Conservation (phyloP, 192 early-diverging fungal species). For the Coemansia sp. region DNA sequence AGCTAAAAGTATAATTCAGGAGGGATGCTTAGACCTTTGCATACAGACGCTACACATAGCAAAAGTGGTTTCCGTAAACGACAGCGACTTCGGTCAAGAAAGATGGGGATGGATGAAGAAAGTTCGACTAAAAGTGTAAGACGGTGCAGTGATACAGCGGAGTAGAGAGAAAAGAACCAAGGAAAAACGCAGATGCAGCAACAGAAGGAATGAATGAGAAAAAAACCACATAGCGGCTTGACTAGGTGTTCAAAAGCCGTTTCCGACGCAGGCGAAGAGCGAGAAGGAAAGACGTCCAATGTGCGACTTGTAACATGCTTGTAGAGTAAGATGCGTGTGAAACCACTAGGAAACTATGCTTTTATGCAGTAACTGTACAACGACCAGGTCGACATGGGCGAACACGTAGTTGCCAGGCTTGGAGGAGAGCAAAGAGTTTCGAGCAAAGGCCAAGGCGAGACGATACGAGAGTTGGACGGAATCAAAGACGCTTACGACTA, state of each 20-base stretch:
- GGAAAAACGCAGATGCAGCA: constrained; percentile 5
- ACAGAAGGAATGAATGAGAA: not conserved
- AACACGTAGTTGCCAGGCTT: too few relatives aligned
- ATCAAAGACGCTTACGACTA: too few relatives aligned
- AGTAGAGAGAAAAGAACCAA: not conserved
- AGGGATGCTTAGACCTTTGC: not conserved
- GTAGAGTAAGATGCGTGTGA: not conserved
- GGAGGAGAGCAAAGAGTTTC: too few relatives aligned
- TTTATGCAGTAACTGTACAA: too few relatives aligned
- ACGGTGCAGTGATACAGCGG: not conserved
- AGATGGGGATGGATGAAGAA: not conserved
- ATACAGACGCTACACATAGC: not conserved
- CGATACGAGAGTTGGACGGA: too few relatives aligned
- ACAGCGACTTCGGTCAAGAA: not conserved
- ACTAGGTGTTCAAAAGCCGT: not conserved
- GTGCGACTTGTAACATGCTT: not conserved
- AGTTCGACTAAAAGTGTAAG: not conserved
- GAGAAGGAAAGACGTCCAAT: not conserved
- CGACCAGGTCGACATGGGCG: too few relatives aligned
- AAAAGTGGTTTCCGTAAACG: not conserved
- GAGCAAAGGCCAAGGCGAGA: too few relatives aligned
- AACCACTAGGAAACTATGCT: too few relatives aligned
- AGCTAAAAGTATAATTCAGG: too few relatives aligned
- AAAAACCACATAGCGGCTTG: not conserved
- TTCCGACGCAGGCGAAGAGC: not conserved